Evolutionary conservation across 495 filamentous ascomycete genomes (phyloP).

Genomic region (Penicillium tannophilum): DNA sequence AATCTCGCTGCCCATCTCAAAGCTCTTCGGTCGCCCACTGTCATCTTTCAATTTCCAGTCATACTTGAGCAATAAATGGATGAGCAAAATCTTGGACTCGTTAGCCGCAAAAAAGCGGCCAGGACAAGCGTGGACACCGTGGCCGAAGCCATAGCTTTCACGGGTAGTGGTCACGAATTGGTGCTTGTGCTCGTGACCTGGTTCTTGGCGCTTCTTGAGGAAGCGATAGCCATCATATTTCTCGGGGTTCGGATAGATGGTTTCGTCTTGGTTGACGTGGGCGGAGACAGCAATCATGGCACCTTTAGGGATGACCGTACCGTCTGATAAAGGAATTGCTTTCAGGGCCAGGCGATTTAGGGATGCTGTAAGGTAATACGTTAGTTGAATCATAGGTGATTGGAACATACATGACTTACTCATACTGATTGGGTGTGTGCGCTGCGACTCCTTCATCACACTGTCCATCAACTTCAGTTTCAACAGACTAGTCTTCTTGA

Average conservation of each 20-base stretch:
- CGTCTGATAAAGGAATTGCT: slow-evolving; percentile 38
- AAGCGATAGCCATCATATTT: slow-evolving; percentile 53
- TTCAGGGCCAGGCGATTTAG: slow-evolving; percentile 43
- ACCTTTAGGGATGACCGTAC: slow-evolving; percentile 37
- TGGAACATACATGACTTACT: slow-evolving; percentile 29
- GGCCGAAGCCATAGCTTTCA: slow-evolving; percentile 50
- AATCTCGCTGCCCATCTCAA: slow-evolving; percentile 30
- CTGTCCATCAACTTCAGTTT: slow-evolving; percentile 55
- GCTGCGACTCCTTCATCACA: slow-evolving; percentile 43
- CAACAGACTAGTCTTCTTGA: slow-evolving; percentile 50
- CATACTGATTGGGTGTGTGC: slow-evolving; percentile 32
- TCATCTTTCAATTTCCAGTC: slow-evolving; percentile 49
- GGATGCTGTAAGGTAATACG: slow-evolving; percentile 28
- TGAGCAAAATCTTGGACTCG: slow-evolving; percentile 48
- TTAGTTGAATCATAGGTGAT: neutral
- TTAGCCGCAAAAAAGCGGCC: slow-evolving; percentile 55
- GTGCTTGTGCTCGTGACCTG: slow-evolving; percentile 42
- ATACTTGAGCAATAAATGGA: slow-evolving; percentile 55
- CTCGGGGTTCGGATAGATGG: slow-evolving; percentile 44
- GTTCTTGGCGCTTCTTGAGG: slow-evolving; percentile 42
- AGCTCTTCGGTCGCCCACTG: slow-evolving; percentile 24
- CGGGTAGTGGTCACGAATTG: slow-evolving; percentile 49
- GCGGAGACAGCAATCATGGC: slow-evolving; percentile 38
- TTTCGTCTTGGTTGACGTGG: slow-evolving; percentile 38
- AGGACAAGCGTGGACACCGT: slow-evolving; percentile 56